Evolutionary conservation across 176 grass and related monocot genomes (phyloP).

Genomic region (Echinochloa phyllopogon): DNA sequence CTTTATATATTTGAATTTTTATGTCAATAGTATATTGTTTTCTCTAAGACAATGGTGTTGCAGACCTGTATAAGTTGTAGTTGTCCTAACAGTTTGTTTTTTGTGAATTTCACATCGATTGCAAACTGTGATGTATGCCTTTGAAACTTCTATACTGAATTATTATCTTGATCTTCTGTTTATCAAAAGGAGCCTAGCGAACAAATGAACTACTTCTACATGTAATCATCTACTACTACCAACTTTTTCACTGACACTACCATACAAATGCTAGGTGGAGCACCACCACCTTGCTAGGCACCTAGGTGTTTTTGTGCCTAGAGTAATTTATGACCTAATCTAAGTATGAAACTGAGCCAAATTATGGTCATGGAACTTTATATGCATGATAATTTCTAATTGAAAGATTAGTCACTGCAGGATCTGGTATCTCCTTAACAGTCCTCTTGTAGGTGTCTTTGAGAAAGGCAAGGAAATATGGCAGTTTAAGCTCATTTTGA

Average conservation of each 20-base stretch:
- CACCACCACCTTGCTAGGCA: too few relatives aligned
- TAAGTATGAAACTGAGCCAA: not conserved
- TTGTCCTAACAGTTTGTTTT: not conserved
- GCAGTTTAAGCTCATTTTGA: conserved; percentile 54
- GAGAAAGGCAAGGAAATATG: conserved; percentile 40
- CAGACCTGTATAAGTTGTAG: not conserved
- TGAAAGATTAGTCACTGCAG: not conserved
- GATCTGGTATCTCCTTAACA: conserved; percentile 6
- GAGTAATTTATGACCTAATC: too few relatives aligned
- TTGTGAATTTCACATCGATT: not conserved
- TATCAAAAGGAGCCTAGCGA: not conserved
- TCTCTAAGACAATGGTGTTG: not conserved
- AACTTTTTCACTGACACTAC: not conserved
- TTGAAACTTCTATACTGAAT: not conserved
- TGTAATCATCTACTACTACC: not conserved
- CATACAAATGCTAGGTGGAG: not conserved
- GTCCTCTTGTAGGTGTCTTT: conserved; percentile 21
- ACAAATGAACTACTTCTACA: not conserved
- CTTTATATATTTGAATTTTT: not conserved
- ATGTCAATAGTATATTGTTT: not conserved
- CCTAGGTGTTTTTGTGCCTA: too few relatives aligned
- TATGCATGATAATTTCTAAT: not conserved
- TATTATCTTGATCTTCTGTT: not conserved
- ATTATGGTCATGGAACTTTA: not conserved
- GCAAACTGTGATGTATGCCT: not conserved